Base-by-base conservation (phyloP, 495 filamentous ascomycete species). In the Penicillium silybi region DNA sequence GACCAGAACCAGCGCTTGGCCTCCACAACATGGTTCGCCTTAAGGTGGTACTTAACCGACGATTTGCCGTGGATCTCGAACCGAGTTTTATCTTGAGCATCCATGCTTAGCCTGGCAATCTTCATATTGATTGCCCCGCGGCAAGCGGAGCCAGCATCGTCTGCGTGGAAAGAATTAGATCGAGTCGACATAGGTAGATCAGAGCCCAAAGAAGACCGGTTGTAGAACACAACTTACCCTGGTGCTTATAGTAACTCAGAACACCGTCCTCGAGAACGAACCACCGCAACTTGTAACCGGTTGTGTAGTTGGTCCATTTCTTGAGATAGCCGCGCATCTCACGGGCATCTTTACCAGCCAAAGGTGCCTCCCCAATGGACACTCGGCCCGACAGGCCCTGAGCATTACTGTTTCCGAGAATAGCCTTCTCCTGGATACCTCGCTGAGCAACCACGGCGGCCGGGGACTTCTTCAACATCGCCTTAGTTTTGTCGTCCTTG, bases 261-360 rank as follows among this genome's bases (percentile, higher is more conserved):
- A 98, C 95, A 15, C 93, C 93, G 63, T 97, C 95, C 60, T 98
- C 93, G 19, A 98, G 79, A 0, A 97, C 95, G 68, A 98, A 98
- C 91, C 92, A 98, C 42, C 93, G 80, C 46, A 98, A 71, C 71
- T 98, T 96, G 72, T 93, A 97, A 4, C 93, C 93, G 61, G 84
- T 89, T 8, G 92, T 90, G 66, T 98, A 98, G 61, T 98, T 98
- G 18, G 93, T 97, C 93, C 93, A 98, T 64, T 98, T 98, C 68
- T 96, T 96, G 50, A 98, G 74, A 66, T 97, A 98, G 8, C 93
- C 93, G 71, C 92, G 96, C 90, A 97, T 97, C 67, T 97, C 93
- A 40, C 91, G 82, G 9, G 86, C 84, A 53, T 98, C 93, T 56
- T 92, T 93, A 7, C 86, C 84, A 39, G 85, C 85, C 48, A 90